Evolutionary conservation across 495 filamentous ascomycete genomes (phyloP).

Genomic region (Halenospora varia): DNA sequence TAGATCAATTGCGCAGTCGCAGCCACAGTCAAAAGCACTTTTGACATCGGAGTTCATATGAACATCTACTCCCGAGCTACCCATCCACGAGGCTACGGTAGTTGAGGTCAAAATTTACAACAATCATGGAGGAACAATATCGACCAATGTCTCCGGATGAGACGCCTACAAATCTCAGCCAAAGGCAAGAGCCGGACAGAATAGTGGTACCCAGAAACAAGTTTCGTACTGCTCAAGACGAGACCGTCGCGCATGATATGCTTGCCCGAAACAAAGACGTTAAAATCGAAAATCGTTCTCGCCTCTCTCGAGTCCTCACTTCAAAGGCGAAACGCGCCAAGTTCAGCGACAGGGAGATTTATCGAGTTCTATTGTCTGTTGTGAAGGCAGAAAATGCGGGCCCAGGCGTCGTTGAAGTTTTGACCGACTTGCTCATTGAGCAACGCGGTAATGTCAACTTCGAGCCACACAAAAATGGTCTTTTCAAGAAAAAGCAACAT

Average conservation of each 20-base stretch:
- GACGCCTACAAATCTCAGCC: not conserved
- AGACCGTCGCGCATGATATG: slow-evolving; percentile 8
- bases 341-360: slow-evolving; percentile 17
- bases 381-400: slow-evolving; percentile 15
- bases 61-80: not conserved
- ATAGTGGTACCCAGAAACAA: not conserved
- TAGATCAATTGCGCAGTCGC: not conserved
- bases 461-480: slow-evolving; percentile 12
- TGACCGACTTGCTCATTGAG: not conserved
- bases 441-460: slow-evolving; percentile 16
- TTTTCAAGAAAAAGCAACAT: slow-evolving; percentile 11
- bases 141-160: not conserved
- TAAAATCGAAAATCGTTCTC: slow-evolving; percentile 17
- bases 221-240: slow-evolving; percentile 9
- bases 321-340: slow-evolving; percentile 15
- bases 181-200: not conserved
- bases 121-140: not conserved
- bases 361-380: slow-evolving; percentile 6
- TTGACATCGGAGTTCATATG: not conserved
- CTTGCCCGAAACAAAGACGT: slow-evolving; percentile 15
- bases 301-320: slow-evolving; percentile 4
- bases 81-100: not conserved
- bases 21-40: not conserved
- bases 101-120: not conserved
- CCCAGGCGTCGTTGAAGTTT: slow-evolving; percentile 17